phyloP scores from a whole-genome alignment of 2,329 filamentous ascomycete species.

The Dactylonectria estremocensis region DNA sequence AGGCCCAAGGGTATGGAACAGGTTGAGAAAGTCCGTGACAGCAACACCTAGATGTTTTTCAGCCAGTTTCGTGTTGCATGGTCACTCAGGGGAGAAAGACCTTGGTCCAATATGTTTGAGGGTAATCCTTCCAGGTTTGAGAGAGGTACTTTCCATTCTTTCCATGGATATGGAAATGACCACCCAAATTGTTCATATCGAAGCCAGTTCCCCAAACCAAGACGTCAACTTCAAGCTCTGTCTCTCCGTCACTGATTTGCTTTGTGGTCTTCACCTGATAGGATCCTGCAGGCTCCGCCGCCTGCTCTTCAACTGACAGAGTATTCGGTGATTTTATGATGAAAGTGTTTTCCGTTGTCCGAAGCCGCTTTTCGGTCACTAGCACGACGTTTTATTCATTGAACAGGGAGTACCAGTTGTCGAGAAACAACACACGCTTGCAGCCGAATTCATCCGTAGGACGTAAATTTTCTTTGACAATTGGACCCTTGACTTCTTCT shows the following conservation, averaged over 20 bases:
- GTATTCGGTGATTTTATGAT: not conserved
- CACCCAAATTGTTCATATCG: conserved; percentile 19
- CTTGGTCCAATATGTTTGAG: conserved; percentile 18
- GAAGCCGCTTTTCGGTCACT: conserved; percentile 16
- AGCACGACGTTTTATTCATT: conserved; percentile 21
- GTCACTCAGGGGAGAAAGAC: not conserved
- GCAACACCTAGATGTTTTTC: conserved; percentile 7
- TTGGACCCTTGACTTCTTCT: conserved; percentile 16
- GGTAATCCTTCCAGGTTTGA: conserved; percentile 18
- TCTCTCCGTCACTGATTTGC: not conserved
- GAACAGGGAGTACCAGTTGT: conserved; percentile 21
- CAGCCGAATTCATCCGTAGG: conserved; percentile 14
- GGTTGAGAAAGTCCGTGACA: conserved; percentile 14
- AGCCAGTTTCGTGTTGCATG: not conserved
- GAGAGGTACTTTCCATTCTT: conserved; percentile 10
- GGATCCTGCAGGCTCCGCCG: conserved; percentile 4
- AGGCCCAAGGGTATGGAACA: conserved; percentile 19
- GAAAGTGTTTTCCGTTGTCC: conserved; percentile 7
- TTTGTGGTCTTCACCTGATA: not conserved
- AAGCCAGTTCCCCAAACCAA: conserved; percentile 24
- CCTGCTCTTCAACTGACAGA: conserved; percentile 3
- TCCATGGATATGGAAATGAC: conserved; percentile 19
- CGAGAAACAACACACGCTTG: conserved; percentile 13
- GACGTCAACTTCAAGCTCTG: conserved; percentile 8
- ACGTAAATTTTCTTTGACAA: conserved; percentile 7